These are phyloP conservation scores for Aspergillus flavus DNA, from an alignment of 2,329 filamentous ascomycete species.

Conservation along the genomic window DNA sequence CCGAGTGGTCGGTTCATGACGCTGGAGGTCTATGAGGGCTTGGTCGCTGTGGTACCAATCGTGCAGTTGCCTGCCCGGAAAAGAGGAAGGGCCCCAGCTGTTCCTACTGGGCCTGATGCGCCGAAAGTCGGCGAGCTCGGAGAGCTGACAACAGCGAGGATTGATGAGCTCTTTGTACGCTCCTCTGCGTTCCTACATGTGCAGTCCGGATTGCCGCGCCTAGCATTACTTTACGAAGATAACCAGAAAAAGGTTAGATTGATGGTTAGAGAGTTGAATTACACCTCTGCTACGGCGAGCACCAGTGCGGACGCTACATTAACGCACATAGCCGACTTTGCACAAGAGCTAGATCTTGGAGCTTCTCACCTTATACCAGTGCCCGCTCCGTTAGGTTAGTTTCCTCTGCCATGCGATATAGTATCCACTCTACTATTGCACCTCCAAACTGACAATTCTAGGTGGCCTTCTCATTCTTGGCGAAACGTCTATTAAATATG, in stretches of 20 bases:
- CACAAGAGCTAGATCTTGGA: constrained; percentile 60
- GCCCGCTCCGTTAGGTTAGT: constrained; percentile 56
- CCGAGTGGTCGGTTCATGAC: constrained; percentile 71
- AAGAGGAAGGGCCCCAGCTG: constrained; percentile 31
- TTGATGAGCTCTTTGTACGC: constrained; percentile 68
- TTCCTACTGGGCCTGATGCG: constrained; percentile 27
- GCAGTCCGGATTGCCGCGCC: constrained; percentile 55
- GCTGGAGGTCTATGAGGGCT: constrained; percentile 69
- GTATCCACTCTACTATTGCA: constrained; percentile 36
- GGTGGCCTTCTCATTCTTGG: constrained; percentile 75
- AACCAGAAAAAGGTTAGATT: constrained; percentile 58
- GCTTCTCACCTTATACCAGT: constrained; percentile 65
- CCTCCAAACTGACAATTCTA: constrained; percentile 44
- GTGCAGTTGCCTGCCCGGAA: constrained; percentile 57
- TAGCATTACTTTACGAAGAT: constrained; percentile 69
- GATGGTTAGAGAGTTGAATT: constrained; percentile 59
- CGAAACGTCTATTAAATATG: constrained; percentile 81
- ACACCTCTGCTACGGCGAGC: constrained; percentile 47
- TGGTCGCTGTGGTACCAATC: constrained; percentile 66
- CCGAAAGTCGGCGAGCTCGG: constrained; percentile 59
- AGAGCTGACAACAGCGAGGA: constrained; percentile 62
- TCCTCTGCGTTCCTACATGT: constrained; percentile 68
- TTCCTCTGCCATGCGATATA: background rate
- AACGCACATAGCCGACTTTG: constrained; percentile 54
- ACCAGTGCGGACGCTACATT: constrained; percentile 57